These are phyloP conservation scores for Pichia scutulata DNA, from an alignment of 805 yeast genomes.

Conservation along the genomic window DNA sequence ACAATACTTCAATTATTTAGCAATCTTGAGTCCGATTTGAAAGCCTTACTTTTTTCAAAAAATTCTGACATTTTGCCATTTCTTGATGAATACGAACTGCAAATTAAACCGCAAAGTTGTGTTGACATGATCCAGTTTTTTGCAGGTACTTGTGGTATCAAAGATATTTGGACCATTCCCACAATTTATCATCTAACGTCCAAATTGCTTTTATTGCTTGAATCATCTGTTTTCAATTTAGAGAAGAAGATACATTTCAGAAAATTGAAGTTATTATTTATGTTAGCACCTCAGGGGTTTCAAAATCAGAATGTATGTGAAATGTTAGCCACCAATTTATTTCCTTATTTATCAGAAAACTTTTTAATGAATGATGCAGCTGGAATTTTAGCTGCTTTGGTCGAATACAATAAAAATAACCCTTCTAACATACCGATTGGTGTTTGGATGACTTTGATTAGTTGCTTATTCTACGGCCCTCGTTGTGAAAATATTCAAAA, in stretches of 20 bases:
- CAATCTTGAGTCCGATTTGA: too few species aligned
- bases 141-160: slow-evolving; percentile 2
- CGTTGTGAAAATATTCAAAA: neutral
- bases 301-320: slow-evolving; percentile 14
- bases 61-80: slow-evolving; percentile 3
- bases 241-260: slow-evolving; percentile 26
- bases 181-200: slow-evolving; percentile 32
- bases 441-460: neutral
- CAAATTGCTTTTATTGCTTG: slow-evolving; percentile 25
- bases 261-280: slow-evolving; percentile 31
- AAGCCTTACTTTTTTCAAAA: neutral
- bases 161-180: slow-evolving; percentile 30
- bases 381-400: slow-evolving; percentile 18
- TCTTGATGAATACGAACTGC: slow-evolving; percentile 15
- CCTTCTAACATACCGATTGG: neutral
- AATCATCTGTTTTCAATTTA: slow-evolving; percentile 16
- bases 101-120: slow-evolving; percentile 7
- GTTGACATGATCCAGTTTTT: slow-evolving; percentile 10
- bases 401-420: slow-evolving; percentile 2
- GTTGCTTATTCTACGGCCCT: neutral
- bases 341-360: slow-evolving; percentile 14
- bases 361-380: slow-evolving; percentile 23
- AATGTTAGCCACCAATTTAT: slow-evolving; percentile 3
- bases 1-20: neutral
- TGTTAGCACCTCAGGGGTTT: slow-evolving; percentile 20